These are phyloP conservation scores for Ophiosphaerella herpotricha DNA, from an alignment of 2,329 filamentous ascomycete species.

Conservation along the genomic window DNA sequence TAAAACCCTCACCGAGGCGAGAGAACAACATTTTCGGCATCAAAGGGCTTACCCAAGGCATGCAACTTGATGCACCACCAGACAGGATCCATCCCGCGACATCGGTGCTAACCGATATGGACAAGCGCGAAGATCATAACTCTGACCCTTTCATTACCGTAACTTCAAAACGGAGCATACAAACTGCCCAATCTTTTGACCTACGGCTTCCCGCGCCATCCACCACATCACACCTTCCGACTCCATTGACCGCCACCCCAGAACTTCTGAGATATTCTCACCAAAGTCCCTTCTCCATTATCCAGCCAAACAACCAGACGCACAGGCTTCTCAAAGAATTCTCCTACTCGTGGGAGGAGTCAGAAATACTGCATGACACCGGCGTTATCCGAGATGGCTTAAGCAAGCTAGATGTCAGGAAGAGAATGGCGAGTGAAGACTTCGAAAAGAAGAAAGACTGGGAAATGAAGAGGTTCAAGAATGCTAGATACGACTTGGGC, in stretches of 20 bases:
- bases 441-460: slow-evolving; percentile 34
- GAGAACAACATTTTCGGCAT: slow-evolving; percentile 39
- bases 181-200: slow-evolving; percentile 21
- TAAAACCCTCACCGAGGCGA: slow-evolving; percentile 14
- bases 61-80: slow-evolving; percentile 28
- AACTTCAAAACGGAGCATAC: slow-evolving; percentile 20
- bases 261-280: slow-evolving; percentile 34
- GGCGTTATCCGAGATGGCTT: slow-evolving; percentile 18
- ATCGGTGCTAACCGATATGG: background rate
- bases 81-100: slow-evolving; percentile 18
- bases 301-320: slow-evolving; percentile 29
- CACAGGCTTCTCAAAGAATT: slow-evolving; percentile 36
- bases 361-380: slow-evolving; percentile 29
- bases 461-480: slow-evolving; percentile 43
- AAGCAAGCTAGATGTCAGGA: slow-evolving; percentile 25
- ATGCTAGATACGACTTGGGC: slow-evolving; percentile 36
- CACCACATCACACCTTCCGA: background rate
- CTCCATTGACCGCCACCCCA: slow-evolving; percentile 19
- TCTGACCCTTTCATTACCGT: slow-evolving; percentile 33
- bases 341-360: slow-evolving; percentile 38
- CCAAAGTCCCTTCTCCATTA: slow-evolving; percentile 32
- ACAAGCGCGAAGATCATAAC: slow-evolving; percentile 14
- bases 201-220: slow-evolving; percentile 23
- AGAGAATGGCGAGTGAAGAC: slow-evolving; percentile 30
- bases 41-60: slow-evolving; percentile 27